phyloP scores from a whole-genome alignment of 2,329 filamentous ascomycete species.

The Penicillium sp. region DNA sequence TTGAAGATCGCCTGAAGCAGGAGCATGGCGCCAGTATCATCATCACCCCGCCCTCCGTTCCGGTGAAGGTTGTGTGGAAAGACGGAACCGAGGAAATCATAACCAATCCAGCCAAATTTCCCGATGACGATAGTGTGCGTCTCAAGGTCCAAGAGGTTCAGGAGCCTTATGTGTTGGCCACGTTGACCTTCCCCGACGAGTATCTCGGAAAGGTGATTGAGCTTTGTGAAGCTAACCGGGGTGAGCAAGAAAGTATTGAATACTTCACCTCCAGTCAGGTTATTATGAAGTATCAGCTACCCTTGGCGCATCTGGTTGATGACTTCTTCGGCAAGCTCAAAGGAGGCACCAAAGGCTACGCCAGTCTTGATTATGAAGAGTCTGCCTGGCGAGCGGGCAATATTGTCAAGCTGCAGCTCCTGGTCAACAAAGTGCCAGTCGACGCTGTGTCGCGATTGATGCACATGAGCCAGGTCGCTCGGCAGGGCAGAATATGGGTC shows the following conservation, averaged over 20 bases:
- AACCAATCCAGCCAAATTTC: conserved; percentile 84
- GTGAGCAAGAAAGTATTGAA: conserved; percentile 79
- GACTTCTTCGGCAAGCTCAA: conserved; percentile 98
- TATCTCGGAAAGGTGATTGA: conserved; percentile 94
- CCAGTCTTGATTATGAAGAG: conserved; percentile 94
- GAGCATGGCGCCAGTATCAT: conserved; percentile 95
- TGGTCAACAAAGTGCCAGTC: conserved; percentile 90
- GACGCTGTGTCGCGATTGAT: conserved; percentile 92
- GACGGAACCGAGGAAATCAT: conserved; percentile 77
- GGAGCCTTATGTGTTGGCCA: conserved; percentile 75
- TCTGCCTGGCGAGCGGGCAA: conserved; percentile 78
- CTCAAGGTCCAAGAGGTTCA: conserved; percentile 61
- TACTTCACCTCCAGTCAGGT: conserved; percentile 93
- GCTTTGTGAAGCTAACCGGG: conserved; percentile 85
- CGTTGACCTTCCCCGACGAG: conserved; percentile 87
- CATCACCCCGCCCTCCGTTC: conserved; percentile 92
- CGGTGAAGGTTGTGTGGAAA: conserved; percentile 77
- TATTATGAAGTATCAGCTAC: conserved; percentile 88
- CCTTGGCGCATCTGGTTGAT: conserved; percentile 85
- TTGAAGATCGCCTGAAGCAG: conserved; percentile 89
- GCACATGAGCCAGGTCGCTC: conserved; percentile 75
- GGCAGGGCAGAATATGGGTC: conserved; percentile 83
- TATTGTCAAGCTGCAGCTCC: conserved; percentile 83
- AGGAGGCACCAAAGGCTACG: conserved; percentile 89
- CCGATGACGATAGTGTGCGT: conserved; percentile 63